Percentiles rank a stretch among this genome's conserved stretches.
Conservation (phyloP, 306 rosid species). For the Lablab purpureus region DNA sequence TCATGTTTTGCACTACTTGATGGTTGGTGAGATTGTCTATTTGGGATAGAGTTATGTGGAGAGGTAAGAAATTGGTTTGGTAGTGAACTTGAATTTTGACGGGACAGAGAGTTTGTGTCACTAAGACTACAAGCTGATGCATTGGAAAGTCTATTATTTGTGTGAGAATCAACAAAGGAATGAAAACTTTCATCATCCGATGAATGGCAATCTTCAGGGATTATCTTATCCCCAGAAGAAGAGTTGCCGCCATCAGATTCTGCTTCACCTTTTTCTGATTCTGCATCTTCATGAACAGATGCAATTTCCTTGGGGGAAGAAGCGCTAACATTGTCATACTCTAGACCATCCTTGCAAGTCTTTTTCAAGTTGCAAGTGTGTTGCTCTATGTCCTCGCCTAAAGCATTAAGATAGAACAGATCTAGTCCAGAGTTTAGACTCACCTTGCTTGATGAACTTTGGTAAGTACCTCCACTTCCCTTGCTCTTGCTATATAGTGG, state of each 20-base stretch:
- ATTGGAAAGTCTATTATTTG: constrained; percentile 74
- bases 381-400: constrained; percentile 75
- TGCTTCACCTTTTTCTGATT: constrained; percentile 55
- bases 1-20: constrained; percentile 44
- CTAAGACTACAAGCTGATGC: constrained; percentile 65
- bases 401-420: constrained; percentile 73
- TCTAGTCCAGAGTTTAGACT: constrained; percentile 69
- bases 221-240: constrained; percentile 49
- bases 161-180: constrained; percentile 77
- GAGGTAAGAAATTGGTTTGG: constrained; percentile 38
- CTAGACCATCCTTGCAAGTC: constrained; percentile 34
- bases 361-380: constrained; percentile 53
- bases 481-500: constrained; percentile 54
- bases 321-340: constrained; percentile 55
- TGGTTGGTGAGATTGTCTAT: constrained; percentile 45
- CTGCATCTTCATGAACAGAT: constrained; percentile 63
- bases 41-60: constrained; percentile 44
- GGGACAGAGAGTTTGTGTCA: constrained; percentile 55
- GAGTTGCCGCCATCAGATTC: constrained; percentile 55
- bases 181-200: constrained; percentile 89
- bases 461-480: constrained; percentile 48
- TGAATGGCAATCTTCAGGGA: constrained; percentile 52
- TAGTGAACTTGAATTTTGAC: constrained; percentile 46
- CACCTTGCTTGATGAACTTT: constrained; percentile 64
- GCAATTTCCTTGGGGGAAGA: constrained; percentile 74